A percentile compares a stretch with the other conserved stretches of the same genome.
Evolutionary conservation across 306 rosid genomes (phyloP).

Genomic region (Crataegus laevigata): DNA sequence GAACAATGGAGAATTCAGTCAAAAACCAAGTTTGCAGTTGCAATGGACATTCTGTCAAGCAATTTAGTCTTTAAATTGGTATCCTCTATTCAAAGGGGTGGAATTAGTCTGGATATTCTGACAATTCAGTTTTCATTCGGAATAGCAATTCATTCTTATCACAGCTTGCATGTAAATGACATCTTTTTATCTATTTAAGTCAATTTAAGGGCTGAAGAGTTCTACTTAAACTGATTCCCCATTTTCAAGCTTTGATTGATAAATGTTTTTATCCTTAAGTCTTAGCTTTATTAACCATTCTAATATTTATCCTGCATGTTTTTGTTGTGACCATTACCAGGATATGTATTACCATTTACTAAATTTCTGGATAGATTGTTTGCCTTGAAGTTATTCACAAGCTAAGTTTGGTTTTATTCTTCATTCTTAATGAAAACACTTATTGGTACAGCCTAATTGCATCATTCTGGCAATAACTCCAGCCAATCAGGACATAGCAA

Average conservation of each 20-base stretch:
- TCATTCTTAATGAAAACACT: background rate
- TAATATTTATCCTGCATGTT: background rate
- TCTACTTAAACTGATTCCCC: no score
- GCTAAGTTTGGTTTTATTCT: background rate
- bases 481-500: conserved; percentile 89
- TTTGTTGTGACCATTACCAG: background rate
- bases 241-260: background rate
- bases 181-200: background rate
- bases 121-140: no score
- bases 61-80: background rate
- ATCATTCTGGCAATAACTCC: conserved; percentile 86
- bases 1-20: background rate
- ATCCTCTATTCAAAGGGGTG: background rate
- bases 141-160: background rate
- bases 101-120: background rate
- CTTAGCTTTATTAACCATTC: no score
- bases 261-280: background rate
- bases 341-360: background rate
- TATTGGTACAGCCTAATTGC: conserved; percentile 69
- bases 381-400: background rate
- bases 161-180: background rate
- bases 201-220: background rate
- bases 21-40: background rate
- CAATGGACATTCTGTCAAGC: background rate
- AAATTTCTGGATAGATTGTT: background rate